Evolutionary conservation across 345 rosid genomes (phyloP), one percentile per base, ranked within the genome.

Genomic region (Sonneratia alba): DNA sequence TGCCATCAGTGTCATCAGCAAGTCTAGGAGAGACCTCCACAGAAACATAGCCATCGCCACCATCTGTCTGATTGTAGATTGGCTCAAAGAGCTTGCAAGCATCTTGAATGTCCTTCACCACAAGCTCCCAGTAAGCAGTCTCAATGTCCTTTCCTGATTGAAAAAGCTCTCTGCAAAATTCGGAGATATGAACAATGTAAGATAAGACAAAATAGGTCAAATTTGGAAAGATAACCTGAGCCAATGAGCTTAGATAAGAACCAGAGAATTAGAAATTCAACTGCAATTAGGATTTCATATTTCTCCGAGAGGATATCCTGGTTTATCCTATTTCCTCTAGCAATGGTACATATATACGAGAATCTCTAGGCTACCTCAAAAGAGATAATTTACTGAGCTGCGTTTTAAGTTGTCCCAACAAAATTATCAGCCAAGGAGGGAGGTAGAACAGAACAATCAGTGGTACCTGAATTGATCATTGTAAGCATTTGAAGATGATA

Each of bases 11-110:
- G 70, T 95, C 98, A 74, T 92, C 93, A 45, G 99, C 98, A 69
- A 95, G 96, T 72, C 87, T 84, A 34, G 98, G 99, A 66, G 98
- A 95, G 77, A 95, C 99, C 87, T 95, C 97, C 16, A 95, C 99
- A 21, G 98, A 92, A 73, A 95, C 98, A 75, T 95, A 92, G 65
- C 99, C 99, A 81, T 95, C 99, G 14, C 80, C 96, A 69, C 85
- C 97, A 74, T 90, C 92, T 36, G 99, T 95, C 77, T 90, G 81
- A 76, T 92, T 94, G 77, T 95, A 95, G 66, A 95, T 89, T 55
- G 90, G 69, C 90, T 95, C 99, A 82, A 95, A 95, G 64, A 95
- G 97, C 73, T 86, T 90, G 86, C 98, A 92, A 0, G 99, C 99
- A 83, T 90, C 97, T 74, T 95, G 98, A 75, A 95, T 95, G 83